Base-by-base conservation (phyloP, 805 yeast species). In the Nakazawaea ishiwadae region DNA sequence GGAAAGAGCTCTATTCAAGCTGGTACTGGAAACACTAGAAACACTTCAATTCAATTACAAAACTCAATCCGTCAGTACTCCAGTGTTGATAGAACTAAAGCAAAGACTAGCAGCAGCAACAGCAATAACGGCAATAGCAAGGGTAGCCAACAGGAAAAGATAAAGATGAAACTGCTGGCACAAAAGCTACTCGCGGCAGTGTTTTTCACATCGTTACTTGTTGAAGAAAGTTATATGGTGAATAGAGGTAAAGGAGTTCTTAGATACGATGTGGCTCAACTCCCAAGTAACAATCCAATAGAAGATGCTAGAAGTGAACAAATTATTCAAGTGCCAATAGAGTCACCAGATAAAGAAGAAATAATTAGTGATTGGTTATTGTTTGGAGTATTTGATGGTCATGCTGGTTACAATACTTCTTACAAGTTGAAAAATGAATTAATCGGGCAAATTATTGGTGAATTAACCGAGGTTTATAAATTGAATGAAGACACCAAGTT, bases 351-450 rank as follows among this genome's bases (percentile, higher is more conserved):
- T 40, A 69, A 72, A 60, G 52, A 65, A 52, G 50, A 53, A 17
- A 61, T 66, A n/a, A 62, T 62, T 18, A 56, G 73, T 1, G 96
- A 91, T 59, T 83, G 96, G 84, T 84, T 85, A 75, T 88, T 93
- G 56, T 93, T 95, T 77, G 96, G 98, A 4, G 78, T 93, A 0
- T 91, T 83, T 58, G 99, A 93, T 61, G 99, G 99, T 10, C 99
- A 93, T 62, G 89, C 96, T 3, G 99, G 99, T 17, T 89, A 95
- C 80, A 85, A 86, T 49, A 93, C 99, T 1, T 79, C 91, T 43
- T 75, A 85, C n/a, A 86, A 81, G 58, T 71, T 93, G 46, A 73
- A 95, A 46, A 93, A 88, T 49, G 79, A 79, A 49, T 68, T 93
- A 49, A 79, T 93, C 21, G 77, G 78, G 42, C 76, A 73, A 50